Evolutionary conservation across 164 flowering plant genomes (phyloP).

Genomic region (Tetracentron sinense): DNA sequence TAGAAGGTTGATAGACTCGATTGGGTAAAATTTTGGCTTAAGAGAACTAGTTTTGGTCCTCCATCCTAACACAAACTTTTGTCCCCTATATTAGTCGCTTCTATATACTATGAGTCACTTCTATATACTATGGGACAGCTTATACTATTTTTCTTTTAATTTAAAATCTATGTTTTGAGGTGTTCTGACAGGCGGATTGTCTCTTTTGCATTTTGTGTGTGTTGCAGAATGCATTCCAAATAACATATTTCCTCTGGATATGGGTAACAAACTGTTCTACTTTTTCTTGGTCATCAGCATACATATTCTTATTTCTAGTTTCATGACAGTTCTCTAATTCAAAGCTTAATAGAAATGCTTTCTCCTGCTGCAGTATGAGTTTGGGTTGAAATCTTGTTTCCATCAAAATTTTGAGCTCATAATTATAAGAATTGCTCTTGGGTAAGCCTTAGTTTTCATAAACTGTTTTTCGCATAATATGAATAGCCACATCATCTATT

Average conservation of each 20-base stretch:
- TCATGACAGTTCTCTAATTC: neutral
- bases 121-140: no score
- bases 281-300: neutral
- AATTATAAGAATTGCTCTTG: conserved; percentile 48
- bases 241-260: conserved; percentile 90
- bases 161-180: neutral
- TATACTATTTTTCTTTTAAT: no score
- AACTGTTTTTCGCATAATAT: neutral
- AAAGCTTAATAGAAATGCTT: neutral
- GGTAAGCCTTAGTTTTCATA: conserved; percentile 44
- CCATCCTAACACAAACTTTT: no score
- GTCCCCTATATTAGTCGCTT: no score
- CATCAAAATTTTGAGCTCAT: conserved; percentile 34
- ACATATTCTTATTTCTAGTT: neutral
- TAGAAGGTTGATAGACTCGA: no score
- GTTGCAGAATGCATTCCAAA: conserved; percentile 96
- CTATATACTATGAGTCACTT: no score
- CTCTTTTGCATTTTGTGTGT: conserved; percentile 10
- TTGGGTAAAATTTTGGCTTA: no score
- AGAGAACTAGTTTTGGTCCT: no score
- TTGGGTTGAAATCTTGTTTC: conserved; percentile 55
- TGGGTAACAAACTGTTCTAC: conserved; percentile 52
- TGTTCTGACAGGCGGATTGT: neutral
- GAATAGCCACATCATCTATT: neutral
- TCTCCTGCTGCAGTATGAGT: conserved; percentile 49